Evolutionary conservation across 1,284 basidiomycete genomes (phyloP).

Genomic region (Chiua sp.): DNA sequence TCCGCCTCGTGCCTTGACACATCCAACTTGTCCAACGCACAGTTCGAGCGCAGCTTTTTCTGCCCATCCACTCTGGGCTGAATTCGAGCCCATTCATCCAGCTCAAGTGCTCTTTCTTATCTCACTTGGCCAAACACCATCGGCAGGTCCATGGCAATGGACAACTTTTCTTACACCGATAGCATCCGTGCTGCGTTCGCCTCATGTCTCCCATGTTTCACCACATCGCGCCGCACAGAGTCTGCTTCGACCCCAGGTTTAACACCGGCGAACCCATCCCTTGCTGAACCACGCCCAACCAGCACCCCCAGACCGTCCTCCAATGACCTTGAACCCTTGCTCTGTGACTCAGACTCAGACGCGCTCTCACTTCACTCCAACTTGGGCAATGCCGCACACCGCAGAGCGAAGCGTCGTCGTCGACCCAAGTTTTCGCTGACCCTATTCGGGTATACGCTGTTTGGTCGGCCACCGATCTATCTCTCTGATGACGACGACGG

Average conservation of each 20-base stretch:
- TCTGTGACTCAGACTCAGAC: constrained; percentile 55
- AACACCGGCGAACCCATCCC: constrained; percentile 15
- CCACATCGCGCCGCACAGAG: constrained; percentile 23
- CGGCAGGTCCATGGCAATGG: constrained; percentile 39
- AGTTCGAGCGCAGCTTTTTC: not conserved
- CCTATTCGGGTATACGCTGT: constrained; percentile 67
- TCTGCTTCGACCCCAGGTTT: constrained; percentile 3
- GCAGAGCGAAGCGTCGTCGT: constrained; percentile 34
- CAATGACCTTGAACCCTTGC: constrained; percentile 66
- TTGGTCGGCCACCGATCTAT: constrained; percentile 63
- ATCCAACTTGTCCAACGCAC: not conserved
- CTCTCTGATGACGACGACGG: constrained; percentile 58
- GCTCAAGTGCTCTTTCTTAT: too few species aligned
- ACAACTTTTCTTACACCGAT: constrained; percentile 66
- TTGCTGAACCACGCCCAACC: constrained; percentile 32
- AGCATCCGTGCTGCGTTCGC: constrained; percentile 57
- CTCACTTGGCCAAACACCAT: not conserved
- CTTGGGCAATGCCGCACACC: constrained; percentile 1
- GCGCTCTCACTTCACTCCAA: constrained; percentile 72
- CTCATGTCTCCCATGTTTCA: constrained; percentile 65
- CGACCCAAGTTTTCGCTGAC: constrained; percentile 53
- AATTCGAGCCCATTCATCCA: not conserved
- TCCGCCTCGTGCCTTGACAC: not conserved
- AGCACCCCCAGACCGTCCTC: constrained; percentile 36
- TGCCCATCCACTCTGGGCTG: not conserved